A percentile compares a stretch with the other conserved stretches of the same genome.
Conservation (phyloP, 257 asterid genomes). For the Mentha longifolia region DNA sequence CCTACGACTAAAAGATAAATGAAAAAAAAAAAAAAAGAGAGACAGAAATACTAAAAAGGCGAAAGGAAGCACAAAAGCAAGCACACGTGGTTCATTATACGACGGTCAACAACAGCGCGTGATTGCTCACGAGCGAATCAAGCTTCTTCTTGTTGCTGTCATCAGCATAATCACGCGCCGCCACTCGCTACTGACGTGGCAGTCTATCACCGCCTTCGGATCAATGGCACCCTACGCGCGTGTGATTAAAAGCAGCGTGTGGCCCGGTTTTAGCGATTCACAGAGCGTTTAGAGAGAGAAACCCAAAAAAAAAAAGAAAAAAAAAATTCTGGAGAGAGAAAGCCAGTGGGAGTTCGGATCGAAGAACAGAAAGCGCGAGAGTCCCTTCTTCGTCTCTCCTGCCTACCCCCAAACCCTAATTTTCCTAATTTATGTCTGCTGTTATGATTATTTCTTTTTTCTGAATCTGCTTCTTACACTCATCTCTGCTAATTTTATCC, state of each 20-base stretch:
- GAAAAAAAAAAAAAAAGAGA: neutral
- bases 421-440: constrained; percentile 8
- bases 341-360: constrained; percentile 55
- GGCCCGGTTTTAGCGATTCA: constrained; percentile 22
- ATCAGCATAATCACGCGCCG: constrained; percentile 25
- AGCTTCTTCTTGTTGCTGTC: neutral
- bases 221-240: constrained; percentile 42
- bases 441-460: neutral
- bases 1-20: neutral
- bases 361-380: constrained; percentile 38
- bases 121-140: neutral
- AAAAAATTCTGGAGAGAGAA: constrained; percentile 46
- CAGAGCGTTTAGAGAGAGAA: constrained; percentile 42
- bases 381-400: constrained; percentile 27
- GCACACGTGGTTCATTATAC: constrained; percentile 29
- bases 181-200: constrained; percentile 45
- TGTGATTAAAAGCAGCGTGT: constrained; percentile 38
- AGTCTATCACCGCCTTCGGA: constrained; percentile 39
- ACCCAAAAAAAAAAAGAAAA: neutral
- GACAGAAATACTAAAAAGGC: neutral
- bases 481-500: constrained; percentile 21
- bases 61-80: constrained; percentile 14
- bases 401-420: constrained; percentile 53
- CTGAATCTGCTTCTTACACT: constrained; percentile 4
- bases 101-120: constrained; percentile 20